Evolutionary conservation across 257 asterid species (phyloP).

Genomic region (Striga asiatica): DNA sequence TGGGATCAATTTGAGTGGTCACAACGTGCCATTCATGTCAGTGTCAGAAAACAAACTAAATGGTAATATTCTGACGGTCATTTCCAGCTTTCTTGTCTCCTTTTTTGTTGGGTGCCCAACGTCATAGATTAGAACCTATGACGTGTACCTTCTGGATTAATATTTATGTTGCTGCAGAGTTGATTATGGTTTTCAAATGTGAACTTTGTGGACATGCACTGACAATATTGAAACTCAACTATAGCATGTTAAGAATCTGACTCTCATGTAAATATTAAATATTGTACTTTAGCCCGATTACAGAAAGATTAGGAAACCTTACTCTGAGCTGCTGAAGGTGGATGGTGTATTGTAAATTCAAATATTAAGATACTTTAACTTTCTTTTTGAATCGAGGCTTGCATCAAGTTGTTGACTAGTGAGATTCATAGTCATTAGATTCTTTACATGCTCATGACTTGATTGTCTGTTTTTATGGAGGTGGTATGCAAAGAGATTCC

Average conservation of each 20-base stretch:
- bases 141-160: neutral
- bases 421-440: neutral
- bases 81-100: conserved; percentile 9
- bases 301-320: neutral
- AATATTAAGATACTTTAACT: neutral
- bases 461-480: conserved; percentile 29
- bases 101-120: neutral
- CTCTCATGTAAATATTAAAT: neutral
- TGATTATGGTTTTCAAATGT: neutral
- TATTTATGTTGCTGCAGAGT: conserved; percentile 6
- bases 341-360: no score
- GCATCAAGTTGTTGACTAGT: neutral
- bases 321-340: neutral
- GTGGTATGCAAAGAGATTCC: conserved; percentile 98
- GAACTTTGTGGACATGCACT: neutral
- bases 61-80: conserved; percentile 40
- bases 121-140: neutral
- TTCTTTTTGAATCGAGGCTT: neutral
- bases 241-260: neutral
- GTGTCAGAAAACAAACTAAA: conserved; percentile 80
- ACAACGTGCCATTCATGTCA: conserved; percentile 75
- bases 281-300: neutral
- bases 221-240: neutral
- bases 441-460: neutral
- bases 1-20: conserved; percentile 99